Base-by-base conservation (phyloP, 148 eudicot genomes). In the Bassia scoparia region DNA sequence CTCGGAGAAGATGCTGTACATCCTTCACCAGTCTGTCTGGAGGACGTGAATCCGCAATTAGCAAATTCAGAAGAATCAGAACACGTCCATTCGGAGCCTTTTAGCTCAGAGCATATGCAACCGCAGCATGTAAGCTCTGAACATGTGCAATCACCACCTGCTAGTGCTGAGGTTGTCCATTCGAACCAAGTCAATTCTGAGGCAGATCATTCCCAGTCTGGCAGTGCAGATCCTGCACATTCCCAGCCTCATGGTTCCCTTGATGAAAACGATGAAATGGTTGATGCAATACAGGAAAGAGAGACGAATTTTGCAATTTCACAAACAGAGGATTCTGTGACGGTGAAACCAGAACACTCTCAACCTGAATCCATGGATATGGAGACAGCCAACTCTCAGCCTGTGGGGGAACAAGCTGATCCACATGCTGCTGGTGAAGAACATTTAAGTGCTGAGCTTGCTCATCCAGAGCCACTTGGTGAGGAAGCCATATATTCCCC, bases 381-480 rank as follows among this genome's bases (percentile, higher is more conserved):
- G 46, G 81, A 69, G 68, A 27, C 50, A 14, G 35, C 44, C 14
- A 61, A 59, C 70, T 55, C 72, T 0, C 53, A 78, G 72, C 58
- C 61, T 48, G 18, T 61, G 21, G 55, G 55, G 18, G 79, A 77
- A 63, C 55, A 41, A 1, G 29, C 18, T 71, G 64, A 61, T 61
- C 30, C 62, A 1, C 74, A 77, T 34, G 48, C 73, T 15, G 4
- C 58, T 37, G 26, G 11, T 64, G 76, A 78, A 33, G 72, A 77
- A 58, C 77, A 74, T 20, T 56, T 17, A 54, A 73, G 77, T 69
- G 26, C 41, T 2, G 76, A 62, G 16, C 58, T 58, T 63, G 77
- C 76, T 23, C 71, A 75, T 65, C 75, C 82, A 8, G 76, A 75
- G 43, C 85, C n/a, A n/a, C n/a, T n/a, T n/a, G n/a, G n/a, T n/a